Conservation (phyloP, 116 monocot species). For the Thalassia testudinum region DNA sequence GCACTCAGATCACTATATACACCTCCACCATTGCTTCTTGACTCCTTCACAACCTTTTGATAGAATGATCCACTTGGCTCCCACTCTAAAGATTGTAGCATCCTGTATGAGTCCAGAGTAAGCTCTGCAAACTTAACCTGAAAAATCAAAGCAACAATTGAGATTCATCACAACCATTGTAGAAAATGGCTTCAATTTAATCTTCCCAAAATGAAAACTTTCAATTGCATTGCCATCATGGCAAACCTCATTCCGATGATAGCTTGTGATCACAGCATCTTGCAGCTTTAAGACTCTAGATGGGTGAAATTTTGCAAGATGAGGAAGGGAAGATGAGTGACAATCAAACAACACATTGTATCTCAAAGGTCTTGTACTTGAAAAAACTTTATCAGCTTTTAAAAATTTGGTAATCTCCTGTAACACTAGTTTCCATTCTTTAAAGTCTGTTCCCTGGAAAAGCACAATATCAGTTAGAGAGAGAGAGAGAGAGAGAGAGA, state of each 20-base stretch:
- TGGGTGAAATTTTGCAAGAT: constrained; percentile 56
- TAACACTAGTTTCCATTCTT: constrained; percentile 89
- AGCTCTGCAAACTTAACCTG: constrained; percentile 92
- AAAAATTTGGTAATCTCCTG: constrained; percentile 74
- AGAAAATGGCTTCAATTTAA: background rate
- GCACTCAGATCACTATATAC: constrained; percentile 63
- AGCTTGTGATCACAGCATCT: constrained; percentile 78
- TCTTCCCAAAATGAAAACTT: background rate
- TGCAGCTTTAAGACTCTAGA: constrained; percentile 46
- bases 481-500: too few relatives aligned
- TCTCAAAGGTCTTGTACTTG: constrained; percentile 57
- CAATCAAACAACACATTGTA: constrained; percentile 60
- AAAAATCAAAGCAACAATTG: background rate
- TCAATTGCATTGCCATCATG: background rate
- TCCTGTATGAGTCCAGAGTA: constrained; percentile 84
- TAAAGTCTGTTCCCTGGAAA: constrained; percentile 68
- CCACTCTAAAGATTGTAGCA: constrained; percentile 94
- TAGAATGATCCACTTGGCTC: constrained; percentile 83
- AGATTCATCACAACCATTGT: background rate
- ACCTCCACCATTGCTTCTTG: constrained; percentile 54
- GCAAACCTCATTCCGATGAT: constrained; percentile 79
- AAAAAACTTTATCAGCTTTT: constrained; percentile 43
- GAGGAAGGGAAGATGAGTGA: constrained; percentile 50
- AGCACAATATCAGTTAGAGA: too few relatives aligned
- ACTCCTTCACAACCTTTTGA: constrained; percentile 33